Evolutionary conservation across 768 basidiomycete genomes (phyloP).

Genomic region (Hygrophoropsis aurantiaca): DNA sequence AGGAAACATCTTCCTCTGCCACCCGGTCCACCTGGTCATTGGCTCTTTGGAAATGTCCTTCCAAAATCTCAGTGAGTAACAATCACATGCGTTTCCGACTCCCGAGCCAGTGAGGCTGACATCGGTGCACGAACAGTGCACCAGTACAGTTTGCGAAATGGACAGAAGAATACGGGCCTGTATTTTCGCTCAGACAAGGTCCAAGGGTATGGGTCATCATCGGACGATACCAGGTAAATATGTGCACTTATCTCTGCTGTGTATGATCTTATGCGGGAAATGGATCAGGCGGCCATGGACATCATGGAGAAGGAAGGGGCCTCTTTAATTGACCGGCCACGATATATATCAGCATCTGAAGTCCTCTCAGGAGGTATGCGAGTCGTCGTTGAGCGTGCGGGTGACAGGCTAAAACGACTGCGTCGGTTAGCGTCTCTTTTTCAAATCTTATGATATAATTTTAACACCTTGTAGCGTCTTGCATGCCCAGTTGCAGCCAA

Average conservation of each 20-base stretch:
- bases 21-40: not conserved
- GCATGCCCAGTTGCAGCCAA: slow-evolving; percentile 51
- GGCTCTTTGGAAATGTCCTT: slow-evolving; percentile 1
- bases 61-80: not conserved
- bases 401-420: slow-evolving; percentile 54
- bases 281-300: slow-evolving; percentile 47
- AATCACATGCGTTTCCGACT: no score
- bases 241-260: not conserved
- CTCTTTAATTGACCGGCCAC: slow-evolving; percentile 45
- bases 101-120: no score
- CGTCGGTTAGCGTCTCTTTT: slow-evolving; percentile 34
- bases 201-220: slow-evolving; percentile 6
- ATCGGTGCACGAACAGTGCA: no score
- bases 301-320: slow-evolving; percentile 60
- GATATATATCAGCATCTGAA: slow-evolving; percentile 50
- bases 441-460: not conserved
- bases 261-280: not conserved
- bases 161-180: slow-evolving; percentile 59
- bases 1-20: not conserved
- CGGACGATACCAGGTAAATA: not conserved
- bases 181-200: slow-evolving; percentile 56
- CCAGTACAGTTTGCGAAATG: slow-evolving; percentile 45
- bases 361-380: slow-evolving; percentile 55
- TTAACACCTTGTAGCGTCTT: slow-evolving; percentile 36
- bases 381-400: slow-evolving; percentile 45